Base-by-base conservation (phyloP, 2,329 filamentous ascomycete species). In the Pestalotiopsis fici region DNA sequence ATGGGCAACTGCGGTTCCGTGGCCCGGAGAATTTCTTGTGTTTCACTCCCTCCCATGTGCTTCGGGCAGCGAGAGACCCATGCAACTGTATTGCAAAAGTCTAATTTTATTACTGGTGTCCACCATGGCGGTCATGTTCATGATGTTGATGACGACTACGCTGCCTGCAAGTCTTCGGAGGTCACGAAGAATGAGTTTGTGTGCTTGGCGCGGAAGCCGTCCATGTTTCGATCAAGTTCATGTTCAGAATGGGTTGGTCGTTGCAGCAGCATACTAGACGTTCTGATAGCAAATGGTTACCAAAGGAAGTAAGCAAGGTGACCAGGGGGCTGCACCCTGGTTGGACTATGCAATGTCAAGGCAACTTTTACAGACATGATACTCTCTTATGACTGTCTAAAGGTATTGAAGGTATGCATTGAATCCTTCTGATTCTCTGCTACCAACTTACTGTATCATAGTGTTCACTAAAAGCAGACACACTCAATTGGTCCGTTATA, bases 21-120 rank as follows among this genome's bases (percentile, higher is more conserved):
- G 39, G 35, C 39, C 25, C 61, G 61, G 61, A 64, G 39, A 64
- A 64, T 64, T 64, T 35, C 54, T 28, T 64, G 18, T 54, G 61
- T 64, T 64, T 64, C 61, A 54, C n/a, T 62, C 23, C 27, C n/a
- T 28, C 31, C 37, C 59, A 37, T 23, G 31, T 27, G 31, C 25
- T 31, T 43, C 9, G 18, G 43, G 43, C 43, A n/a, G 43, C 3
- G 43, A 50, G 43, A n/a, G 37, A 62, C 37, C 59, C 59, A 62
- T 50, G 59, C 31, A 62, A 62, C 59, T 43, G 59, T 60, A 60
- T 60, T 35, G 37, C 37, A 27, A 43, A 23, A 50, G 59, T 62
- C 35, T 62, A 43, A 62, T 62, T 28, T 47, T 37, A 60, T 37
- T 60, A n/a, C 28, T 15, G 13, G 11, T 35, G n/a, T 31, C n/a